These are phyloP conservation scores for Mangifera indica DNA, from an alignment of 345 rosid genomes.

Conservation along the genomic window DNA sequence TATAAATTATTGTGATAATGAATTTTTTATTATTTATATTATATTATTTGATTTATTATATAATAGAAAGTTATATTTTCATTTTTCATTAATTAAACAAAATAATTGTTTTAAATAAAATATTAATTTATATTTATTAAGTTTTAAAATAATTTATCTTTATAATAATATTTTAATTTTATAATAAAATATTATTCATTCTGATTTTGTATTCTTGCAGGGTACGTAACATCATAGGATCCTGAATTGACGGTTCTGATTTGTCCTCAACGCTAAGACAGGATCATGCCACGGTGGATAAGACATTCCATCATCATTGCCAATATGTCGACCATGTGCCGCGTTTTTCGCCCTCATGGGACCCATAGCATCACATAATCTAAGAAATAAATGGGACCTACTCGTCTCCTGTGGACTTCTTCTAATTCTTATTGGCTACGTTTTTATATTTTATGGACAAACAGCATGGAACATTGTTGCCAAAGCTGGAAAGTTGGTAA, in stretches of 20 bases:
- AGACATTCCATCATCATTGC: slow-evolving; percentile 14
- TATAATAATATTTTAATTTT: no score
- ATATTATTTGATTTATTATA: no score
- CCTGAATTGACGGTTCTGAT: slow-evolving; percentile 12
- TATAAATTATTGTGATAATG: no score
- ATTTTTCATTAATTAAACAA: no score
- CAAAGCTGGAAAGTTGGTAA: not conserved
- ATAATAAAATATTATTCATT: no score
- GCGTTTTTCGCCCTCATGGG: slow-evolving; percentile 2
- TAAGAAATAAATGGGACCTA: not conserved
- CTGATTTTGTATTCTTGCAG: no score
- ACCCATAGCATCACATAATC: not conserved
- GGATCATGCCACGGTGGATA: slow-evolving; percentile 27
- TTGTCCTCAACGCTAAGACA: slow-evolving; percentile 7
- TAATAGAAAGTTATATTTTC: no score
- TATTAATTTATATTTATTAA: no score
- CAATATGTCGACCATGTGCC: slow-evolving; percentile 30
- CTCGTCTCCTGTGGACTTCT: not conserved
- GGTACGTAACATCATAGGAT: slow-evolving; percentile 5
- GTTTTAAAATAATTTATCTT: no score
- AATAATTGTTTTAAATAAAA: no score
- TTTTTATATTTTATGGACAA: no score
- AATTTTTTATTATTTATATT: no score
- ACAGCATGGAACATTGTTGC: not conserved
- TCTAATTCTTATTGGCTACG: not conserved